Evolutionary conservation across 305 asterid species (phyloP), one percentile per base, ranked within the genome.

Genomic region (Ilex paraguariensis): DNA sequence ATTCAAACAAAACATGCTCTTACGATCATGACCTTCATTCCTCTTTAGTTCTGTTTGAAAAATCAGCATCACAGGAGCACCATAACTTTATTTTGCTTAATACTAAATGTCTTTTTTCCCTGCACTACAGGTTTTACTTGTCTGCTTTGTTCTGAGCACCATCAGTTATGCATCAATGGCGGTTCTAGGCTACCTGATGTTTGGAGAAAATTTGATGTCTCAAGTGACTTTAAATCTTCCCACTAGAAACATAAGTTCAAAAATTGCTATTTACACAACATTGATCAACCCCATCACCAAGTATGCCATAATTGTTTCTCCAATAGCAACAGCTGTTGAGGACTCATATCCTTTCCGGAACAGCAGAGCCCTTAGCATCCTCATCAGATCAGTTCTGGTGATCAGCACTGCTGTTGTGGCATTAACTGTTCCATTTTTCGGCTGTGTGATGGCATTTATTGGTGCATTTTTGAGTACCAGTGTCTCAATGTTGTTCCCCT

Each of bases 201-300:
- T 57, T 48, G 78, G 77, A 12, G 49, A 71, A 13, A 56, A 62
- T 46, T 21, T 77, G 49, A 44, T 63, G 69, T 79, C 89, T 2
- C 87, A 81, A 64, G 56, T 85, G 6, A 81, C 93, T 0, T 42
- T 85, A 63, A 85, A 83, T 66, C 87, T 83, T 45, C 86, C 93
- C 0, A 57, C 62, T 0, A 12, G 54, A 31, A 61, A 66, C 10
- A 5, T 62, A 8, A 60, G 70, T 16, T 74, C 71, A 3, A 74
- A 71, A 48, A 14, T 85, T 0, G 87, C 87, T 0, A 85, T 83
- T 55, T 79, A 79, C 48, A 69, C 82, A 0, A 83, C 84, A 2
- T 30, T 82, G 0, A 54, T 79, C 33, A 81, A 56, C 51, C 83
- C 87, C 5, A 51, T 82, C 5, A 77, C 84, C 45, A 82, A 80